Conservation (phyloP, 257 asterid species). For the Solanum chmielewskii region DNA sequence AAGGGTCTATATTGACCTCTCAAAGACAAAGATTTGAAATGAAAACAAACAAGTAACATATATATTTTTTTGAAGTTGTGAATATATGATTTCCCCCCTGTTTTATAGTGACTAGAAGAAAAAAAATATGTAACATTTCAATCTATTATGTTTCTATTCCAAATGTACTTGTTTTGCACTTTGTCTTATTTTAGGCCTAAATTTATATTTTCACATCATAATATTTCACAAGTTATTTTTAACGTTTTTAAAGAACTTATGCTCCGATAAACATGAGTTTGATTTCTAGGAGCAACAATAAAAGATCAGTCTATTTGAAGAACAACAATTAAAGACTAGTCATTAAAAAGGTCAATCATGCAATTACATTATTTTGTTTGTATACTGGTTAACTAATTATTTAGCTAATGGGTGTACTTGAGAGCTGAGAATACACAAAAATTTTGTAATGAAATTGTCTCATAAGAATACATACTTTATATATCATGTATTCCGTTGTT, state of each 20-base stretch:
- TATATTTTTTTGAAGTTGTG: not conserved
- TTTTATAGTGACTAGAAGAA: not conserved
- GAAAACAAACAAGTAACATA: not conserved
- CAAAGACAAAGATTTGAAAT: not conserved
- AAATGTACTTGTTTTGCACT: not conserved
- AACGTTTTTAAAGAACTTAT: too few relatives aligned
- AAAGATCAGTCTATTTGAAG: not conserved
- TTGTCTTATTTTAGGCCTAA: not conserved
- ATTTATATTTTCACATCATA: too few relatives aligned
- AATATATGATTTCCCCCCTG: not conserved
- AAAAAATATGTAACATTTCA: not conserved
- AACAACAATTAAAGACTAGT: not conserved
- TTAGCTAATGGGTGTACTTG: not conserved
- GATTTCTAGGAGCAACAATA: not conserved
- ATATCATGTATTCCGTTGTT: too few relatives aligned
- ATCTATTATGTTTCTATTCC: not conserved
- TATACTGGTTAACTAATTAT: not conserved
- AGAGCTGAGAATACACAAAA: not conserved
- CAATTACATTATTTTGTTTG: not conserved
- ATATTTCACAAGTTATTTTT: too few relatives aligned
- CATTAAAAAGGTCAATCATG: not conserved
- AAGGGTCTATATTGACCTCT: slow-evolving; percentile 17
- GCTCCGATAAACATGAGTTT: too few relatives aligned
- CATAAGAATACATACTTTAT: too few relatives aligned
- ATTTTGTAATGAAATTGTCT: too few relatives aligned